Conservation (phyloP, 108 stramenopile species). For the Parmales sp. region DNA sequence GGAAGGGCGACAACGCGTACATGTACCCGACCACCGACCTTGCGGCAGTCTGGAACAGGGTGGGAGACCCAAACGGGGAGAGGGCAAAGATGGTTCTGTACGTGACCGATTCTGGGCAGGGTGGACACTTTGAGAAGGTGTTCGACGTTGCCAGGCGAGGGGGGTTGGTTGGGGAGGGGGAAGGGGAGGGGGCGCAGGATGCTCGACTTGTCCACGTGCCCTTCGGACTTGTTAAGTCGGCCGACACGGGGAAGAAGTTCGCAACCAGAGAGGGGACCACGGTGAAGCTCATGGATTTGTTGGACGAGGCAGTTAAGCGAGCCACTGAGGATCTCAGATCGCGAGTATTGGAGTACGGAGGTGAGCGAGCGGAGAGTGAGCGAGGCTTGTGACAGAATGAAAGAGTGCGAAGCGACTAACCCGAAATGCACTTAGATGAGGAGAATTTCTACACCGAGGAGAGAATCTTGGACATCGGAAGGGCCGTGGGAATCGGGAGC, state of each 20-base stretch:
- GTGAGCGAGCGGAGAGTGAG: too few species aligned
- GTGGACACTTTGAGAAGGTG: slow-evolving; percentile 85
- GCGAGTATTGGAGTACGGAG: slow-evolving; percentile 24
- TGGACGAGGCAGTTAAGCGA: slow-evolving; percentile 84
- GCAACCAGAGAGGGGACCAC: slow-evolving; percentile 94
- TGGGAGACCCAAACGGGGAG: slow-evolving; percentile 42
- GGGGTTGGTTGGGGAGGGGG: slow-evolving; percentile 47
- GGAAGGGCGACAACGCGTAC: slow-evolving; percentile 94
- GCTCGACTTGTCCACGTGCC: slow-evolving; percentile 94
- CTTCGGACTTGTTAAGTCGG: slow-evolving; percentile 96
- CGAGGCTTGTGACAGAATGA: too few species aligned
- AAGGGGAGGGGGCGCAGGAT: slow-evolving; percentile 36
- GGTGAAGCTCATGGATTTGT: slow-evolving; percentile 89
- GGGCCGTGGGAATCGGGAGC: slow-evolving; percentile 90
- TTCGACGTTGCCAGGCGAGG: slow-evolving; percentile 79
- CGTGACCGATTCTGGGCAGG: slow-evolving; percentile 94
- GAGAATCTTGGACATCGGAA: slow-evolving; percentile 45
- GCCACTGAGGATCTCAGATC: slow-evolving; percentile 66
- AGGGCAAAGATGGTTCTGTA: slow-evolving; percentile 75
- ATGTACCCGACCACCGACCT: slow-evolving; percentile 97
- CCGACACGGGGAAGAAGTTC: slow-evolving; percentile 97
- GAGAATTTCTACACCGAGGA: slow-evolving; percentile 26
- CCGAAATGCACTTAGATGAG: too few species aligned
- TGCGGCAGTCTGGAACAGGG: slow-evolving; percentile 85
- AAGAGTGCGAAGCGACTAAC: too few species aligned